Conservation (phyloP, 345 rosid species). For the Brassica nigra region DNA sequence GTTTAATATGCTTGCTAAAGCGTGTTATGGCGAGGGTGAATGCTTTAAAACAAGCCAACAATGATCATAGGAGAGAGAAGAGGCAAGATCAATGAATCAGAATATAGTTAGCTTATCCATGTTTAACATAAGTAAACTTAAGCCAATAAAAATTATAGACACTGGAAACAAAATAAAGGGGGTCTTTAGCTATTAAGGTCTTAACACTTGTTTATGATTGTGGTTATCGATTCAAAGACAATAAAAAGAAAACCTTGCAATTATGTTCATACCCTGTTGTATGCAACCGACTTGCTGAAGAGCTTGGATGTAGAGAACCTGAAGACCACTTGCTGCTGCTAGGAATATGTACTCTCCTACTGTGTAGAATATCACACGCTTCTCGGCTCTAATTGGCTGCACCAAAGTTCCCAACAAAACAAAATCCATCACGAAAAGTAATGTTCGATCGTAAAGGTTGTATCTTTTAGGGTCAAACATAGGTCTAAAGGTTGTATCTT, state of each 20-base stretch:
- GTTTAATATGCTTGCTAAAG: background rate
- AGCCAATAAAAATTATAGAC: constrained; percentile 13
- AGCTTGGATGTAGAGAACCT: constrained; percentile 76
- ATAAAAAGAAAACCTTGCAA: background rate
- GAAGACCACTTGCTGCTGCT: constrained; percentile 70
- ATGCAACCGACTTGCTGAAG: constrained; percentile 92
- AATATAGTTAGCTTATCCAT: constrained; percentile 8
- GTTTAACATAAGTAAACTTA: constrained; percentile 13
- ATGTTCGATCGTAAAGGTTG: background rate
- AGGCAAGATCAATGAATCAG: background rate
- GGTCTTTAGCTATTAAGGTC: constrained; percentile 18
- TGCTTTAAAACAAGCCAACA: background rate
- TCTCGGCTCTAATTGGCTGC: constrained; percentile 86
- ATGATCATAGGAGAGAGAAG: constrained; percentile 3
- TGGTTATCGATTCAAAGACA: constrained; percentile 3
- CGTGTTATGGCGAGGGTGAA: background rate
- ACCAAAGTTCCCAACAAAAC: no score
- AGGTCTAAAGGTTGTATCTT: background rate
- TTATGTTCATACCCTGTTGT: constrained; percentile 71
- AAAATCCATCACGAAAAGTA: background rate
- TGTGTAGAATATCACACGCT: constrained; percentile 84
- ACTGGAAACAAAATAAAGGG: constrained; percentile 8
- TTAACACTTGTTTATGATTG: constrained; percentile 23
- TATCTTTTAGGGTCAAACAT: background rate
- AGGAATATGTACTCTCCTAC: constrained; percentile 74